phyloP scores from a whole-genome alignment of 2,329 filamentous ascomycete species.

The Paracorniculantispora psalliotae region DNA sequence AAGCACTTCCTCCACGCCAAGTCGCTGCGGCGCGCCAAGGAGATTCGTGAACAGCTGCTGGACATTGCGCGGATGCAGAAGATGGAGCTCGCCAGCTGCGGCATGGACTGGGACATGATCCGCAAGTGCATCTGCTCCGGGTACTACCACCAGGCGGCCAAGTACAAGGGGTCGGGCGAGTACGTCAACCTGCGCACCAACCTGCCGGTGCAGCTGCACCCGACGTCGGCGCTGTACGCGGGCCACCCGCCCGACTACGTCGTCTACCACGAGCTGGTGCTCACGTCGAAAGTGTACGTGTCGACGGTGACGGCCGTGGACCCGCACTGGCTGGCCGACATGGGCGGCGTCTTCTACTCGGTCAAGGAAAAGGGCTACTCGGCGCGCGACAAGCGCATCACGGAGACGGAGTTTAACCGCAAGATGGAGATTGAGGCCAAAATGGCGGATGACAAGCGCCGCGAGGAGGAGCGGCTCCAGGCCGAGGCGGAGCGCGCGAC shows the following conservation, averaged over 20 bases:
- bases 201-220: constrained; percentile 90
- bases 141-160: constrained; percentile 96
- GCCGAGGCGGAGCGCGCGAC: constrained; percentile 43
- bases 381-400: constrained; percentile 75
- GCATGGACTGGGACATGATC: constrained; percentile 95
- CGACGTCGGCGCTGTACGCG: constrained; percentile 88
- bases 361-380: constrained; percentile 98
- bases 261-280: constrained; percentile 94
- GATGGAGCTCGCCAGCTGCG: constrained; percentile 81
- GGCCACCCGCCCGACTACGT: constrained; percentile 96
- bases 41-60: constrained; percentile 86
- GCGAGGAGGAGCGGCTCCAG: constrained; percentile 53
- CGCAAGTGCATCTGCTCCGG: constrained; percentile 95
- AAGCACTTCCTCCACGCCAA: constrained; percentile 96
- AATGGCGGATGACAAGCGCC: constrained; percentile 80
- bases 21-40: constrained; percentile 81
- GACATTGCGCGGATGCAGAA: constrained; percentile 95
- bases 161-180: constrained; percentile 92
- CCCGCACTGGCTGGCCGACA: constrained; percentile 92
- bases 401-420: constrained; percentile 85
- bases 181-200: constrained; percentile 95
- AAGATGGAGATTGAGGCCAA: constrained; percentile 90
- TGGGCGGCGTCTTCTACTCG: constrained; percentile 95
- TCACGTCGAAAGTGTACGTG: constrained; percentile 97
- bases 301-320: constrained; percentile 94